Conservation (phyloP, 129 eudicot species). For the Flaveria linearis region DNA sequence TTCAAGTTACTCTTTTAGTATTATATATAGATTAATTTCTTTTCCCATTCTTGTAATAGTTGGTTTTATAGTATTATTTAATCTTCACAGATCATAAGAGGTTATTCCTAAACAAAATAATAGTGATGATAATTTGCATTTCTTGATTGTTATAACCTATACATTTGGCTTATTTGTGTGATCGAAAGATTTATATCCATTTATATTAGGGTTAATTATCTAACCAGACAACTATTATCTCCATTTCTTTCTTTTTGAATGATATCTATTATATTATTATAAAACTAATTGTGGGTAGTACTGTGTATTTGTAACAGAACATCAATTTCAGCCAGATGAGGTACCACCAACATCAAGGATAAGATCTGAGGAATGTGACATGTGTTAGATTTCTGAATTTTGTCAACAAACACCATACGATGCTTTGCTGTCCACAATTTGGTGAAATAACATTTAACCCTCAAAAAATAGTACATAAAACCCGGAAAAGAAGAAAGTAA, state of each 20-base stretch:
- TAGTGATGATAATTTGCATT: background rate
- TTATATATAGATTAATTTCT: too few relatives aligned
- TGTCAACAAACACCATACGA: constrained; percentile 34
- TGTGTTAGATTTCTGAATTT: constrained; percentile 45
- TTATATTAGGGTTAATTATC: background rate
- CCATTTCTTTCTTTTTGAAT: background rate
- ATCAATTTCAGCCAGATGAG: constrained; percentile 68
- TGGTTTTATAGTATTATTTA: too few relatives aligned
- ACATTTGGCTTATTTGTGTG: background rate
- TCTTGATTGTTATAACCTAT: background rate
- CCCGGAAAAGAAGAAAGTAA: background rate
- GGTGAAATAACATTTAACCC: constrained; percentile 29
- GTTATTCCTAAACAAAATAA: too few relatives aligned
- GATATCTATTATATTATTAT: background rate
- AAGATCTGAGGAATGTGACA: constrained; percentile 73
- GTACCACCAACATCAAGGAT: constrained; percentile 66
- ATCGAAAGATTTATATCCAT: background rate
- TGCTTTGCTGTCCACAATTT: constrained; percentile 32
- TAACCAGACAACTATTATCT: background rate
- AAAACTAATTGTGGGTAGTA: constrained; percentile 23
- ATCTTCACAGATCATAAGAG: too few relatives aligned
- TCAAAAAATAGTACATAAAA: constrained; percentile 28
- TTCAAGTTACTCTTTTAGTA: too few relatives aligned
- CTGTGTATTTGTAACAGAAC: constrained; percentile 56
- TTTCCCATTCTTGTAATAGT: too few relatives aligned